Evolutionary conservation across 805 yeast genomes (phyloP).

Genomic region (Metschnikowia lochheadii): DNA sequence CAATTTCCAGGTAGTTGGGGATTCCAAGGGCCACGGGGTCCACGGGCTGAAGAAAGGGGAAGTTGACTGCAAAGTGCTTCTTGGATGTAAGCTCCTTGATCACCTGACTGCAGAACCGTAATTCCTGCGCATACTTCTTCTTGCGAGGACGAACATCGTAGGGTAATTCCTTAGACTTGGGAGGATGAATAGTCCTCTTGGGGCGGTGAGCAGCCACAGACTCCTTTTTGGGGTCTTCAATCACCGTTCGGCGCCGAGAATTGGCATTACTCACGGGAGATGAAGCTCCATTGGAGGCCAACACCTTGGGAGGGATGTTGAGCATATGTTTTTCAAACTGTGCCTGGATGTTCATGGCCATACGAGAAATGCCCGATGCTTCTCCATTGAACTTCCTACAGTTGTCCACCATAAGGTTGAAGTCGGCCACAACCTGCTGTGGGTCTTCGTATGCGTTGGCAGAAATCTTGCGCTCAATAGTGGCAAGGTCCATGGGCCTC

Average conservation of each 20-base stretch:
- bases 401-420: slow-evolving; percentile 78
- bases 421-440: slow-evolving; percentile 67
- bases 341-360: slow-evolving; percentile 88
- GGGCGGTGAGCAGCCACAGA: slow-evolving; percentile 80
- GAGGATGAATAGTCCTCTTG: slow-evolving; percentile 94
- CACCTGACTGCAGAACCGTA: slow-evolving; percentile 78
- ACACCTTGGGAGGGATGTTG: slow-evolving; percentile 72
- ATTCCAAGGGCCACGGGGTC: slow-evolving; percentile 92
- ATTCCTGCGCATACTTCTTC: slow-evolving; percentile 86
- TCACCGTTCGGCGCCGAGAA: slow-evolving; percentile 20
- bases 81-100: slow-evolving; percentile 78
- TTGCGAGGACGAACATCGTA: slow-evolving; percentile 87
- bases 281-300: slow-evolving; percentile 16
- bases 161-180: slow-evolving; percentile 89
- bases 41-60: slow-evolving; percentile 90
- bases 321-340: slow-evolving; percentile 90
- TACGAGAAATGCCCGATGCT: slow-evolving; percentile 75
- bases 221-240: slow-evolving; percentile 54
- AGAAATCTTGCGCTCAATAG: slow-evolving; percentile 77
- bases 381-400: slow-evolving; percentile 84
- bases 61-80: slow-evolving; percentile 78
- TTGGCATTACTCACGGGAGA: slow-evolving; percentile 14
- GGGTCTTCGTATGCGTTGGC: slow-evolving; percentile 70
- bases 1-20: slow-evolving; percentile 82
- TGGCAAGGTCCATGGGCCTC: slow-evolving; percentile 90